Evolutionary conservation across 2,329 filamentous ascomycete species (phyloP).

Genomic region (Xylariaceae sp.): DNA sequence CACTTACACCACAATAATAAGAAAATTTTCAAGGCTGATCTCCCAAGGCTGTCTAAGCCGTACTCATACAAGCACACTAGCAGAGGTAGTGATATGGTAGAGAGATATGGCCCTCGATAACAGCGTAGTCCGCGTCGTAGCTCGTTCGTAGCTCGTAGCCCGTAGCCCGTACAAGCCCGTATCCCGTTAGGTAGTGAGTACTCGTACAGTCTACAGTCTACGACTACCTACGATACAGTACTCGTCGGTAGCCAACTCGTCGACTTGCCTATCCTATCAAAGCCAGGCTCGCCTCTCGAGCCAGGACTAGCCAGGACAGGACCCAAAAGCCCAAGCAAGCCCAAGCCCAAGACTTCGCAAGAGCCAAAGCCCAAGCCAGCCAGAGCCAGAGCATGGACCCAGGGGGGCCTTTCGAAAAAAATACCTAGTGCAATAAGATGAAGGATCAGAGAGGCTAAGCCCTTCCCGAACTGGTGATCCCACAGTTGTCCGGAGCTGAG

Average conservation of each 20-base stretch:
- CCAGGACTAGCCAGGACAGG: conserved; percentile 6
- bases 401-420: conserved; percentile 12
- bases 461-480: conserved; percentile 12
- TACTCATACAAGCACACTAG: not conserved
- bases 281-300: too few relatives aligned
- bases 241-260: too few relatives aligned
- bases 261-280: too few relatives aligned
- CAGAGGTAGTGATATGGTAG: not conserved
- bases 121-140: not conserved
- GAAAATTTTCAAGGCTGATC: conserved; percentile 20
- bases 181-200: too few relatives aligned
- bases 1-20: conserved; percentile 13
- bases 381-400: too few relatives aligned
- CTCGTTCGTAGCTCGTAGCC: too few relatives aligned
- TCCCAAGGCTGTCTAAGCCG: conserved; percentile 12
- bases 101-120: not conserved
- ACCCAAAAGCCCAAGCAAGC: not conserved
- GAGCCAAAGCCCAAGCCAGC: too few relatives aligned
- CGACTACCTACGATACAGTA: too few relatives aligned
- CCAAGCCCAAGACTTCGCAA: too few relatives aligned
- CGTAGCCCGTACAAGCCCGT: too few relatives aligned
- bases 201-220: too few relatives aligned
- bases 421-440: conserved; percentile 8
- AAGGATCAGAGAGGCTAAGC: conserved; percentile 12
- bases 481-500: conserved; percentile 19